Evolutionary conservation across 164 flowering plant genomes (phyloP), one percentile per base, ranked within the genome.

Genomic region (Vitis cinerea): DNA sequence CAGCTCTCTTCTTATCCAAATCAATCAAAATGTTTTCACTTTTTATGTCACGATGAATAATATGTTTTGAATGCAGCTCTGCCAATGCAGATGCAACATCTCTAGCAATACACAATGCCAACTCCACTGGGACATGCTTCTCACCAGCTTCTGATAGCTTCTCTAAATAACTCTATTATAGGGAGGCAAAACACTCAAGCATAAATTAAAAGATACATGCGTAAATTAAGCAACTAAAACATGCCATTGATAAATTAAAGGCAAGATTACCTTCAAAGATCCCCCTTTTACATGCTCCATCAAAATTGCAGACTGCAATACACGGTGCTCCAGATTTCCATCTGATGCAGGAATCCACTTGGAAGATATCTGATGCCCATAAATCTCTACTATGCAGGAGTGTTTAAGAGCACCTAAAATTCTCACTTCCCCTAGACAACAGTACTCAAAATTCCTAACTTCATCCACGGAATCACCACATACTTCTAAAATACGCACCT

Each of bases 41-140:
- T 78, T 96, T 96, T 55, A 96, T 78, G 75, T 96, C 98, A 54
- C 99, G 93, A 73, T 91, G 98, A 77, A 96, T 96, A 15, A 96
- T 87, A 73, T 91, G 87, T 71, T 83, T 90, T 16, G 90, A 76
- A 70, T 96, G 99, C 70, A 96, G 67, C 83, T 91, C 98, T 0
- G 67, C 59, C 80, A 96, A 74, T 19, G 97, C 97, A 78, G 72
- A 76, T 50, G 98, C 93, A 71, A 93, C 83, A 73, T 90, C 99
- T 71, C 83, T 82, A 50, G 98, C 97, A 78, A 93, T 84, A 53
- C 66, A 78, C 60, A 90, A 58, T 27, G 88, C 87, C 79, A 87
- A 50, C 49, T 81, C 83, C 65, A 84, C 69, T 0, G 88, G 83
- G 2, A 89, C 84, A 83, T 74, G 88, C 75, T 82, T 88, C 76